Base-by-base conservation (phyloP, 768 basidiomycete genomes). In the Macrocybe gigantea region DNA sequence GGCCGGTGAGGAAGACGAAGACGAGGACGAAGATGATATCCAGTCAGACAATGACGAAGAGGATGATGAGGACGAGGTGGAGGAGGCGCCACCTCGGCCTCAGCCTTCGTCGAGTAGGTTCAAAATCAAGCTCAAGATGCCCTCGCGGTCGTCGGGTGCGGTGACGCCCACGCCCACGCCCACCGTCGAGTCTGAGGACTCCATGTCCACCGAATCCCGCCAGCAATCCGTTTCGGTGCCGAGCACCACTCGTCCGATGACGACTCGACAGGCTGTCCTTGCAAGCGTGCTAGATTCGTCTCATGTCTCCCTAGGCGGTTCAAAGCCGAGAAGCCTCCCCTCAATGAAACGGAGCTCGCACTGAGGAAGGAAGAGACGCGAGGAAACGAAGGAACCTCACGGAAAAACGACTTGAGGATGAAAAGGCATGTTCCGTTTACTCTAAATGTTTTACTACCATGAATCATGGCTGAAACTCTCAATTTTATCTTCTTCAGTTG, bases 381-480 rank as follows among this genome's bases (percentile, higher is more conserved):
- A 71, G 89, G 34, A 93, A 91, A 65, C 74, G 91, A 45, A 86
- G 80, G 57, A 85, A 88, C 56, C 65, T 92, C 38, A 80, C 79
- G 5, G 88, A 91, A 64, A 89, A 89, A 69, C 88, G 86, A 63
- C 70, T 90, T 3, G 86, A 89, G 59, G 88, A 91, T 49, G 89
- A 91, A 64, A 90, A 88, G 79, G 89, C 83, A 45, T 22, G 35
- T 38, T 38, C 6, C 5, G 49, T 37, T 10, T 41, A 46, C 14
- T 41, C 29, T 12, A 32, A 32, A 3, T 11, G 42, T 33, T 43
- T 41, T 40, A 3, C 3, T 5, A 14, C 40, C 32, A n/a, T n/a
- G 30, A 43, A 30, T 43, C 13, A 5, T 43, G 30, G 22, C 22
- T 43, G 2, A 14, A 8, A 37, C 10, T 41, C 41, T 15, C 11